These are phyloP conservation scores for Arthrinium puccinioides DNA, from an alignment of 2,329 filamentous ascomycete species.

Conservation along the genomic window DNA sequence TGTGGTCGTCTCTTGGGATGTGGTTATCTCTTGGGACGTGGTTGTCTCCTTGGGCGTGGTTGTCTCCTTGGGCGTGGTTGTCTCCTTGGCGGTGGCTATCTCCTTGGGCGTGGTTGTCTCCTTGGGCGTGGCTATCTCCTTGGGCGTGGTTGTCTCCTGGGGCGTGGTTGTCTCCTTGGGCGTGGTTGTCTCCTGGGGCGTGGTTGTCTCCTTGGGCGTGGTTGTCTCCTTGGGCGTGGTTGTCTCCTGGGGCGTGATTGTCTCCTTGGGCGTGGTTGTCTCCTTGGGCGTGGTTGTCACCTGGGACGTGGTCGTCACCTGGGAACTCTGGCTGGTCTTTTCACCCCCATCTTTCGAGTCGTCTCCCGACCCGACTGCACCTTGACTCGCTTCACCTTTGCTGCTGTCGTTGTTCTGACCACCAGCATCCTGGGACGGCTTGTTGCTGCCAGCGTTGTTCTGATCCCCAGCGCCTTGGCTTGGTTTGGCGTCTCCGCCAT, in stretches of 20 bases:
- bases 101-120: too few species aligned
- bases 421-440: neutral
- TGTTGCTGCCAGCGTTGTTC: neutral
- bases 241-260: neutral
- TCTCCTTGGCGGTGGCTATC: neutral
- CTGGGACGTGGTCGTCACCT: neutral
- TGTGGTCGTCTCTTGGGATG: too few species aligned
- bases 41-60: neutral
- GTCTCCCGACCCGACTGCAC: too few species aligned
- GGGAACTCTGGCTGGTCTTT: neutral
- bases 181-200: too few species aligned
- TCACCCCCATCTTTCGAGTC: neutral
- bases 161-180: too few species aligned
- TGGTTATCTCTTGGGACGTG: too few species aligned
- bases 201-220: too few species aligned
- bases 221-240: neutral
- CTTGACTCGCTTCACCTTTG: too few species aligned
- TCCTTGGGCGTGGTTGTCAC: neutral
- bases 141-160: too few species aligned
- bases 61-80: neutral
- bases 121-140: too few species aligned
- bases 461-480: too few species aligned
- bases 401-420: neutral
- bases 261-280: neutral
- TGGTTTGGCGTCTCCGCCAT: neutral